phyloP scores from a whole-genome alignment of 2,329 filamentous ascomycete species.

The Niveomyces coronatus region DNA sequence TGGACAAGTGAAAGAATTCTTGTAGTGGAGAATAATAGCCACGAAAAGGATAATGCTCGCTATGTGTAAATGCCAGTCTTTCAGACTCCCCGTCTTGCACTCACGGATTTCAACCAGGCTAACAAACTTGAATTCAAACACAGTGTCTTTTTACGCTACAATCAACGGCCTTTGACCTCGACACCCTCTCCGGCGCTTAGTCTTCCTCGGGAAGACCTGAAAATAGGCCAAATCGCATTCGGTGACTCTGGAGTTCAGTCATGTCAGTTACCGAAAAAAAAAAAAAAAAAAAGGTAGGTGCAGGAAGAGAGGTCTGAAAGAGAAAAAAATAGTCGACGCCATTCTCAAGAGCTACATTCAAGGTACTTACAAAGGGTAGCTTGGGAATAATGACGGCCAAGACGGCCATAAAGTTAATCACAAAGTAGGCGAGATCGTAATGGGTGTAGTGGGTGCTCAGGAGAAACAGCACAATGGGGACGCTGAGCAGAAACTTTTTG shows the following conservation, averaged over 20 bases:
- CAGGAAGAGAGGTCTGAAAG: too few relatives aligned
- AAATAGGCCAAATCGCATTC: conserved; percentile 66
- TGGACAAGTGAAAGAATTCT: conserved; percentile 9
- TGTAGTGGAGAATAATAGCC: conserved; percentile 13
- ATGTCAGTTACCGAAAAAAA: conserved; percentile 15
- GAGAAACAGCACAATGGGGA: conserved; percentile 88
- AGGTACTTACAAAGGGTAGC: conserved; percentile 73
- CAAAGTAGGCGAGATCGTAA: conserved; percentile 94
- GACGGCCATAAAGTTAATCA: conserved; percentile 90
- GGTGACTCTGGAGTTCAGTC: conserved; percentile 53
- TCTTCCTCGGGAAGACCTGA: conserved; percentile 56
- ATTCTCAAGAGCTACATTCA: too few relatives aligned
- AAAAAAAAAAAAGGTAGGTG: too few relatives aligned
- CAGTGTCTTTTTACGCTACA: conserved; percentile 5
- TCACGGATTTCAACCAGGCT: conserved; percentile 4
- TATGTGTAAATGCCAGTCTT: conserved; percentile 21
- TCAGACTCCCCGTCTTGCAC: conserved; percentile 9
- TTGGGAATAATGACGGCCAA: conserved; percentile 93
- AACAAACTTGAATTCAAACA: conserved; percentile 7
- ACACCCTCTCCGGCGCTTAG: conserved; percentile 1
- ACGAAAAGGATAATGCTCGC: conserved; percentile 25
- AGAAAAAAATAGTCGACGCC: background rate
- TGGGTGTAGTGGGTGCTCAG: conserved; percentile 98
- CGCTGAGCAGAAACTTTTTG: conserved; percentile 94
- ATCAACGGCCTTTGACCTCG: background rate